Base-by-base conservation (phyloP, 2,329 filamentous ascomycete genomes). In the Emmonsia crescens region DNA sequence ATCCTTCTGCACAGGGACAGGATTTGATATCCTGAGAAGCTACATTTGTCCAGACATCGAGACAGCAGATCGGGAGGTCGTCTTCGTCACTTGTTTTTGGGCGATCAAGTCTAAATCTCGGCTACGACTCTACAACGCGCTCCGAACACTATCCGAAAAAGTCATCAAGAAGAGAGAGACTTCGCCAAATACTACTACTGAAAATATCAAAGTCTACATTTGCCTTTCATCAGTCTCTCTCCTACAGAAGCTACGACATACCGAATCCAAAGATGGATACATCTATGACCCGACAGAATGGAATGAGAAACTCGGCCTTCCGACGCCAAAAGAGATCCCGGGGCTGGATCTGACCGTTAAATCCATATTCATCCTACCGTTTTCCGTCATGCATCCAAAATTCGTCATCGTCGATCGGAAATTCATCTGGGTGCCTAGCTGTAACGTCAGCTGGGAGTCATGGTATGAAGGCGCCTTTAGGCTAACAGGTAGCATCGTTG, bases 341-440 rank as follows among this genome's bases (percentile, higher is more conserved):
- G 84, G 84, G 2, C 80, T 95, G 21, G 82, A 91, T 59, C 69
- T 95, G 40, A 77, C 80, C 0, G 83, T 91, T 61, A 92, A 91
- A 76, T 90, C 85, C 64, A 78, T 93, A 8, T 95, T 95, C 73
- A 85, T 93, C 64, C 78, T 86, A 2, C 90, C 90, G 0, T 85
- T 94, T 63, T 90, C 89, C 68, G 87, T 95, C n/a, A 89, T 94
- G 85, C 90, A 95, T 70, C 87, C 89, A 0, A 95, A 95, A 69
- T 93, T 89, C 67, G 79, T 93, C 44, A 79, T 94, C 16, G 73
- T 93, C 0, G 90, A 95, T 71, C 81, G 86, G 0, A 72, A 77
- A 38, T 79, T 76, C 2, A 87, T 87, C 0, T 86, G 87, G 68
- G 73, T 94, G 10, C 89, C 89, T 0, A 91, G 87, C 67, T 92